Evolutionary conservation across 2,329 filamentous ascomycete species (phyloP).

Genomic region (Cyphellophora europaea): DNA sequence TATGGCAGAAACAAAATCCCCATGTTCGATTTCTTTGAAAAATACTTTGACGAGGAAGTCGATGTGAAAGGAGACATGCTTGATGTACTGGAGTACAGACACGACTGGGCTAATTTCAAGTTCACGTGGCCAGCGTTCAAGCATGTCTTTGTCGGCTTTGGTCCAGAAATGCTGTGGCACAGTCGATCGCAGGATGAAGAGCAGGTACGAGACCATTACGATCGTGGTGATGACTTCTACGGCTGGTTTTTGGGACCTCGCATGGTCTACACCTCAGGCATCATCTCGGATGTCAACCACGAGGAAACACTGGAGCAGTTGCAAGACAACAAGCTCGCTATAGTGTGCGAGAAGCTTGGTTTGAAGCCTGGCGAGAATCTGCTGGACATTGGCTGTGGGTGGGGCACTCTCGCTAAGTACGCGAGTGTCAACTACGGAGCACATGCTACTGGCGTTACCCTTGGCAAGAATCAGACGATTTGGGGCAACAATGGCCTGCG

Average conservation of each 20-base stretch:
- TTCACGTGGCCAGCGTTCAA: conserved; percentile 81
- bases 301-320: conserved; percentile 92
- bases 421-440: conserved; percentile 88
- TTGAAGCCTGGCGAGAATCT: conserved; percentile 71
- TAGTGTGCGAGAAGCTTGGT: conserved; percentile 92
- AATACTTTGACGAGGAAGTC: conserved; percentile 92
- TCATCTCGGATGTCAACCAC: conserved; percentile 77
- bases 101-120: conserved; percentile 93
- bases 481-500: conserved; percentile 91
- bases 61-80: conserved; percentile 91
- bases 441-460: conserved; percentile 77
- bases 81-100: conserved; percentile 83
- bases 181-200: conserved; percentile 91
- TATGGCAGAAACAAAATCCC: conserved; percentile 47
- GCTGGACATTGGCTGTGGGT: conserved; percentile 94
- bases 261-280: conserved; percentile 96
- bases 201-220: conserved; percentile 87
- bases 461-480: conserved; percentile 90
- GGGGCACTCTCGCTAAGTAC: conserved; percentile 92
- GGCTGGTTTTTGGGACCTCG: conserved; percentile 95
- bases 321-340: conserved; percentile 92
- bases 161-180: conserved; percentile 87
- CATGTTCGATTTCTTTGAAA: conserved; percentile 91
- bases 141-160: conserved; percentile 78
- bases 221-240: conserved; percentile 97